Base-by-base conservation (phyloP, 116 monocot genomes). In the Posidonia oceanica region DNA sequence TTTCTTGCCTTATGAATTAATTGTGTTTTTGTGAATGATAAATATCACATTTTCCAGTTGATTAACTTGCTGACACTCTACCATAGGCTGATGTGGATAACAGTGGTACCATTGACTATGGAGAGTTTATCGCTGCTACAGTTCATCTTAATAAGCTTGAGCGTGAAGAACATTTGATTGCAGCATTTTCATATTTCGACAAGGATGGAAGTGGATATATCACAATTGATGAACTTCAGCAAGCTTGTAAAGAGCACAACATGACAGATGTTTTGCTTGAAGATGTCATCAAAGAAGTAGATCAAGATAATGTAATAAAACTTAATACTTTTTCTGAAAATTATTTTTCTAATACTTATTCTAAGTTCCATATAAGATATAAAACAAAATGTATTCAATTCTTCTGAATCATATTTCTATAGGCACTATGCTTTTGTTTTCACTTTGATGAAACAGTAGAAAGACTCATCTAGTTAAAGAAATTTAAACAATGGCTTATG, bases 201-300 rank as follows among this genome's bases (percentile, higher is more conserved):
- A 87, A 84, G 81, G 91, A 91, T 72, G 82, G 77, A 41, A 91
- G 91, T 65, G 91, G 91, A 18, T 91, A 91, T 73, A 84, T 91
- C n/a, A 91, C 91, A 7, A 74, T 87, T 0, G 91, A 91, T 54
- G 91, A 91, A 48, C 91, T 91, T 65, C 91, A 91, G 38, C 84
- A 83, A 75, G 91, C 91, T 74, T 91, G 91, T 54, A 87, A 79
- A 61, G 87, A 91, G 21, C 83, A 84, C 36, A 82, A 87, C 79
- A 84, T 91, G 79, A 76, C 74, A 0, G 91, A 91, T 75, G 72
- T 73, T 63, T 65, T 74, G 7, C 70, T 91, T 18, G 91, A 91
- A 20, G 91, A 91, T 36, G 74, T 87, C 40, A 91, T 91, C 70
- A 80, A 70, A 67, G 87, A 91, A 87, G 91, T 84, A 52, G 91